Evolutionary conservation across 176 grass and related monocot species (phyloP).

Genomic region (Aegilops speltoides): DNA sequence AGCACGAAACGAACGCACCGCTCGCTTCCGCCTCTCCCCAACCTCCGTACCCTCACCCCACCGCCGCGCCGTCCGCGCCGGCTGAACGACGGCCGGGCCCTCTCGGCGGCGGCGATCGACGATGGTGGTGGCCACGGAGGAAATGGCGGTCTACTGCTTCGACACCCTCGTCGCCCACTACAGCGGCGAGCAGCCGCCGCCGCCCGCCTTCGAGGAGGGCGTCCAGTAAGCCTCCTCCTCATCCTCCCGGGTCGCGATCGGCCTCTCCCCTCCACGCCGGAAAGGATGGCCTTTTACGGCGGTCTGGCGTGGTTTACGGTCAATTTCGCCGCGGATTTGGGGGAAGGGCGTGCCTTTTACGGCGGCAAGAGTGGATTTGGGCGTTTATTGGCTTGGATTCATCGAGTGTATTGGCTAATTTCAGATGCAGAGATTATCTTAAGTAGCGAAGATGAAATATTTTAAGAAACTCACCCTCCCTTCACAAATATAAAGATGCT

Average conservation of each 20-base stretch:
- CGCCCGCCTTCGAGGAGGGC: slow-evolving; percentile 85
- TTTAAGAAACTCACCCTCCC: neutral
- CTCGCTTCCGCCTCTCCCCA: slow-evolving; percentile 32
- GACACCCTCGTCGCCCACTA: slow-evolving; percentile 93
- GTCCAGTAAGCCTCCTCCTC: slow-evolving; percentile 61
- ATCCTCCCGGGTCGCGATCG: slow-evolving; percentile 19
- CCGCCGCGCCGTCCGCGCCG: slow-evolving; percentile 4
- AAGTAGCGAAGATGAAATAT: neutral
- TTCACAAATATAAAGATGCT: too few relatives aligned
- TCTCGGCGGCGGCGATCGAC: neutral
- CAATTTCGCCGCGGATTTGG: slow-evolving; percentile 39
- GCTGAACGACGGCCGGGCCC: neutral
- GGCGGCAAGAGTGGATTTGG: neutral
- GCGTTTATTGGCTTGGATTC: neutral
- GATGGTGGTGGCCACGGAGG: slow-evolving; percentile 88
- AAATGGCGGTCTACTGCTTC: slow-evolving; percentile 98
- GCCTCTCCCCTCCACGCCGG: neutral
- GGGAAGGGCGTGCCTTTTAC: neutral
- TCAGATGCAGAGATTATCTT: neutral
- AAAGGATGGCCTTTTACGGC: neutral
- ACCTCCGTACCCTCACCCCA: neutral
- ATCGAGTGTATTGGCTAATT: neutral
- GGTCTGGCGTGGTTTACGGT: neutral
- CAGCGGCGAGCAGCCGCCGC: slow-evolving; percentile 63
- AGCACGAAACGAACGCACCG: slow-evolving; percentile 26